Base-by-base conservation (phyloP, 1,139 yeast genomes). In the Saccharomycopsis hybrid region DNA sequence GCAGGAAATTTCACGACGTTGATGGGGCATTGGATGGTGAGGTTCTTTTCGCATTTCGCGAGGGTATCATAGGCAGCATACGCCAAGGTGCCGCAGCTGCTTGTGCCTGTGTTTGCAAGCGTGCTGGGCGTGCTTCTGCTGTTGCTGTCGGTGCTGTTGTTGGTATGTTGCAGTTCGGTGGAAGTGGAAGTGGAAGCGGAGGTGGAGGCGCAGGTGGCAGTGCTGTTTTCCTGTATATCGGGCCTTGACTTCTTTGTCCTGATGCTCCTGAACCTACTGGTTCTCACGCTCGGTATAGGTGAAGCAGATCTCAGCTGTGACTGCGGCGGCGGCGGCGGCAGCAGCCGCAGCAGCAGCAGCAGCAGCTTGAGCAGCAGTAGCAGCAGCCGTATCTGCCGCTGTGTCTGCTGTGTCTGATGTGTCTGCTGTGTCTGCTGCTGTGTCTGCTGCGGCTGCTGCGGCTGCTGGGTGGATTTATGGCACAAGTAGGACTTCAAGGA, bases 1-100 rank as follows among this genome's bases (percentile, higher is more conserved):
- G 77, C 72, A 7, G 89, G 82, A 53, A 86, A 70, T 29, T 69
- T 65, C 2, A 84, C 71, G 3, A 89, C 85, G 62, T 88, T 90
- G 18, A 85, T 76, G 1, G 95, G 95, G 53, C 80, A 83, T 7
- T 83, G 69, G 9, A 88, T 73, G 43, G 77, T 73, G 32, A 88
- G 70, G 44, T 73, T 65, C 55, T 76, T 79, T 56, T 80, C 85
- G 45, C 82, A 76, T 3, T 73, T 64, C 46, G 67, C 65, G 35
- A 68, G 61, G 9, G 74, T 65, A 50, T 63, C 65, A 24, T 47
- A 35, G 32, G 31, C 25, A 13, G 44, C 11, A n/a, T n/a, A n/a
- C n/a, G n/a, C n/a, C n/a, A n/a, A n/a, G n/a, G n/a, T n/a, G n/a
- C n/a, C n/a, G n/a, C n/a, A n/a, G n/a, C n/a, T n/a, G n/a, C n/a